Evolutionary conservation across 163 green algal species (phyloP).

Genomic region (Scenedesmus sp.): DNA sequence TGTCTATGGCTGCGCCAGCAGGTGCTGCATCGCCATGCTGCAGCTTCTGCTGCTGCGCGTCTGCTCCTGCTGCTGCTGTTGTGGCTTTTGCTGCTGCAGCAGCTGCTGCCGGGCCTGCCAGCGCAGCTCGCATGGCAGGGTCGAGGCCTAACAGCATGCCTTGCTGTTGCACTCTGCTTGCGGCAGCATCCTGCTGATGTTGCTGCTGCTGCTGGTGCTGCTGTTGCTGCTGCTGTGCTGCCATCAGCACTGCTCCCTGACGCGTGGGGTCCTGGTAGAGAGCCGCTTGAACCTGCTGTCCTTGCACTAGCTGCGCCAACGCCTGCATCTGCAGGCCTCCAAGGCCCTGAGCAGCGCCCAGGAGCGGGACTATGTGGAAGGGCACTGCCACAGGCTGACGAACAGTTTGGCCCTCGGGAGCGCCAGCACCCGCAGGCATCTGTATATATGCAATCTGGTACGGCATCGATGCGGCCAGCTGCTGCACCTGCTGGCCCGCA

Average conservation of each 20-base stretch:
- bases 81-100: background rate
- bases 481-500: slow-evolving; percentile 19
- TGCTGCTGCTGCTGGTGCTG: slow-evolving; percentile 21
- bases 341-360: background rate
- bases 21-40: background rate
- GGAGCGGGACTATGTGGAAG: slow-evolving; percentile 19
- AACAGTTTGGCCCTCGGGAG: slow-evolving; percentile 2
- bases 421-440: background rate
- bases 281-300: slow-evolving; percentile 11
- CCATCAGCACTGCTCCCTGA: slow-evolving; percentile 18
- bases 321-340: slow-evolving; percentile 35
- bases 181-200: background rate
- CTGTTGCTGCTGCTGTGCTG: slow-evolving; percentile 9
- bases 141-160: background rate
- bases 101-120: background rate
- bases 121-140: slow-evolving; percentile 1
- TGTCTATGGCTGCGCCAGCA: background rate
- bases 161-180: background rate
- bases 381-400: slow-evolving; percentile 28
- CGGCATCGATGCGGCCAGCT: slow-evolving; percentile 15
- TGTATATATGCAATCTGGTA: slow-evolving; percentile 45
- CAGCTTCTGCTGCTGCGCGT: background rate
- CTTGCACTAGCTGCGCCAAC: slow-evolving; percentile 36
- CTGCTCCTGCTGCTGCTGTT: background rate
- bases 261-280: background rate